Conservation (phyloP, 495 filamentous ascomycete species). For the Aspergillus olivimuriae region DNA sequence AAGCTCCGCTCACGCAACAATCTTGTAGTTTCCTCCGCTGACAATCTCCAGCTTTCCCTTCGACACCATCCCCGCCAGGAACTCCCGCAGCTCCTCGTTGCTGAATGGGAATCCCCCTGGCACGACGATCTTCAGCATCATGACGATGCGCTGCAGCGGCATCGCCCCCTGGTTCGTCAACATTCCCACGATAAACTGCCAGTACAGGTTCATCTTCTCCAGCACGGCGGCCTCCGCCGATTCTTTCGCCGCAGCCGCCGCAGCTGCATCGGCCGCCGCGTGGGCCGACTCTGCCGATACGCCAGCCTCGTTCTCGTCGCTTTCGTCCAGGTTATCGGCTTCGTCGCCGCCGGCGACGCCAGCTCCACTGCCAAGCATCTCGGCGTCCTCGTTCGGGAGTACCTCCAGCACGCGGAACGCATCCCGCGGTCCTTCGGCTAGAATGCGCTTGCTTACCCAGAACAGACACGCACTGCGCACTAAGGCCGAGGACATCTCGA, state of each 20-base stretch:
- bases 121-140: conserved; percentile 91
- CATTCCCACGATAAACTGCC: conserved; percentile 90
- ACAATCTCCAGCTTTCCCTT: conserved; percentile 64
- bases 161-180: conserved; percentile 84
- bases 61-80: conserved; percentile 66
- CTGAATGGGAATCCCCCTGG: conserved; percentile 80
- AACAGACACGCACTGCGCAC: conserved; percentile 74
- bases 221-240: conserved; percentile 45
- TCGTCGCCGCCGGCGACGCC: conserved; percentile 15
- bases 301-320: conserved; percentile 24
- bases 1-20: conserved; percentile 28
- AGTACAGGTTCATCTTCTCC: conserved; percentile 80
- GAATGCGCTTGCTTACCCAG: conserved; percentile 77
- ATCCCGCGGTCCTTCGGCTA: conserved; percentile 50
- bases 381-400: conserved; percentile 43
- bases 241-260: conserved; percentile 39
- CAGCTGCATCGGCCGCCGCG: conserved; percentile 47
- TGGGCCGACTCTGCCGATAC: conserved; percentile 24
- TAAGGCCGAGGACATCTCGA: conserved; percentile 72
- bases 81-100: conserved; percentile 68
- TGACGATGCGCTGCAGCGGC: conserved; percentile 71
- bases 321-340: too few species aligned
- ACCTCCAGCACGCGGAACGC: conserved; percentile 60
- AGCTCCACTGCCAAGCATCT: conserved; percentile 21
- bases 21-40: conserved; percentile 64